phyloP scores from a whole-genome alignment of 306 rosid genomes.

The Arachis stenosperma region DNA sequence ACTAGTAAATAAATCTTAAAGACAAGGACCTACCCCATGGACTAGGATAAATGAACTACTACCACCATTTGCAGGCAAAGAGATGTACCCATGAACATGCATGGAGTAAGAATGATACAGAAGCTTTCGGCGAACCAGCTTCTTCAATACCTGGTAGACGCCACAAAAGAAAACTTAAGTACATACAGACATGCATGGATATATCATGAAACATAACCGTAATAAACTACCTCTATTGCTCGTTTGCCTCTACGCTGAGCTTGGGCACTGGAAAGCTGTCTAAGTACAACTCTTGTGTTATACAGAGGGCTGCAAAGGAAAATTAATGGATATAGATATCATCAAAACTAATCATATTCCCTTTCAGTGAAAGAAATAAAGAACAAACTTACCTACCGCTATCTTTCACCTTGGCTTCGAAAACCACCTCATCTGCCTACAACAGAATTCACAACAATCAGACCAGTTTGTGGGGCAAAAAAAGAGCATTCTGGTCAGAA shows the following conservation, averaged over 20 bases:
- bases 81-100: constrained; percentile 94
- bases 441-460: constrained; percentile 52
- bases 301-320: constrained; percentile 72
- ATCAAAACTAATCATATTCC: constrained; percentile 35
- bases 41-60: constrained; percentile 76
- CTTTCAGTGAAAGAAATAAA: constrained; percentile 27
- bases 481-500: constrained; percentile 26
- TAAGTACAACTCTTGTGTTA: constrained; percentile 79
- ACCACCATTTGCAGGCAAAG: constrained; percentile 61
- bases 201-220: not conserved
- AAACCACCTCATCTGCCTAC: constrained; percentile 85
- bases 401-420: constrained; percentile 74
- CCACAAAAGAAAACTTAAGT: constrained; percentile 9
- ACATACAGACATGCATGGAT: not conserved
- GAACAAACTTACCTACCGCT: constrained; percentile 65
- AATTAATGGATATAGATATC: constrained; percentile 37
- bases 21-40: constrained; percentile 76
- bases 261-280: constrained; percentile 75
- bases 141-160: constrained; percentile 73
- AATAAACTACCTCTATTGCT: constrained; percentile 77
- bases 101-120: constrained; percentile 94
- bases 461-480: not conserved
- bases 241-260: constrained; percentile 96
- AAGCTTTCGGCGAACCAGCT: constrained; percentile 75
- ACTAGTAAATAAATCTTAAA: constrained; percentile 24